These are phyloP conservation scores for Fusarium brachygibbosum DNA, from an alignment of 2,329 filamentous ascomycete species.

Conservation along the genomic window DNA sequence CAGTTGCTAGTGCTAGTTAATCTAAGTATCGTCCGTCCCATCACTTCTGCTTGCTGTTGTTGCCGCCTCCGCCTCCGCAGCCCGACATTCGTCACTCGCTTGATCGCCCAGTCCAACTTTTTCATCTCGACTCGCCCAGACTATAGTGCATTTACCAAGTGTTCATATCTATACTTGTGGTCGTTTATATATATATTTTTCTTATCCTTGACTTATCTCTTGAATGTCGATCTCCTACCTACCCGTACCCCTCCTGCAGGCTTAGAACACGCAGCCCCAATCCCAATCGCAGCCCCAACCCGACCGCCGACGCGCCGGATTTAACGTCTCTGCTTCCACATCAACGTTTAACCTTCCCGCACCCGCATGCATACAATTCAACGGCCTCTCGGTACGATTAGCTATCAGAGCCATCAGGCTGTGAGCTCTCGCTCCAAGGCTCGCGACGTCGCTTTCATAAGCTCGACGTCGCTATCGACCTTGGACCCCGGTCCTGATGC, in stretches of 20 bases:
- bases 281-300: slow-evolving; percentile 8
- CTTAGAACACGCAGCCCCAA: slow-evolving; percentile 34
- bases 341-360: slow-evolving; percentile 16
- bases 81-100: slow-evolving; percentile 34
- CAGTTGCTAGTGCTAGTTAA: slow-evolving; percentile 29
- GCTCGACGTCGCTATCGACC: slow-evolving; percentile 43
- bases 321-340: slow-evolving; percentile 28
- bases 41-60: slow-evolving; percentile 8
- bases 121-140: slow-evolving; percentile 17
- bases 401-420: slow-evolving; percentile 20
- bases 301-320: slow-evolving; percentile 31
- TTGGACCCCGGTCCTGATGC: slow-evolving; percentile 46
- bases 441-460: slow-evolving; percentile 39
- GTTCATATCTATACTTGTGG: slow-evolving; percentile 15
- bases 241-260: slow-evolving; percentile 32
- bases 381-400: slow-evolving; percentile 32
- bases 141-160: slow-evolving; percentile 1
- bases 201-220: slow-evolving; percentile 13
- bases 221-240: slow-evolving; percentile 25
- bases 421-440: slow-evolving; percentile 36
- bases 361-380: slow-evolving; percentile 33
- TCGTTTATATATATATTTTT: slow-evolving; percentile 4
- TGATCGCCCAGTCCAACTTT: slow-evolving; percentile 26
- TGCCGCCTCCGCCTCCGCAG: slow-evolving; percentile 37
- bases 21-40: slow-evolving; percentile 28